Evolutionary conservation across 441 rosid genomes (phyloP).

Genomic region (Gossypium laxum): DNA sequence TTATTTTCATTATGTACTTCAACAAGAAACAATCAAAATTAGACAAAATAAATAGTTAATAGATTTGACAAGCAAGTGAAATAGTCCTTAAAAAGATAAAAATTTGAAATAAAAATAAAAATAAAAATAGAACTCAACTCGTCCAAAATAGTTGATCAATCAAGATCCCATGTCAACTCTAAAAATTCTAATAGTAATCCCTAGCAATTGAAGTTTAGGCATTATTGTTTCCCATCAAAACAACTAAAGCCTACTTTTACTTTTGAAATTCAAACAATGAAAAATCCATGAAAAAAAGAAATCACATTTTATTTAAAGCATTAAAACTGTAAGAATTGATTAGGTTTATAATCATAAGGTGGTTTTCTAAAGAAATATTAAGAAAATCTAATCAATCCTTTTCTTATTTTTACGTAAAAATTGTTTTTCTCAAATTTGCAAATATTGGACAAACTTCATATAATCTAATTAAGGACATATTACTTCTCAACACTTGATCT

Average conservation of each 20-base stretch:
- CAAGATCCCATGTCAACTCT: slow-evolving; percentile 1
- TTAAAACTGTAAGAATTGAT: not conserved
- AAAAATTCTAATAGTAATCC: not conserved
- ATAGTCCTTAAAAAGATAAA: not conserved
- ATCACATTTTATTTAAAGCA: not conserved
- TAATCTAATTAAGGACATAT: not conserved
- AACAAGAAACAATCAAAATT: not conserved
- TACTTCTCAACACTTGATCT: not conserved
- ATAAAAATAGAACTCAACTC: not conserved
- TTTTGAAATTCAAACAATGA: not conserved
- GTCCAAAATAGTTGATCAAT: not conserved
- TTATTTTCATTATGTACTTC: not conserved
- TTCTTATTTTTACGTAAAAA: not conserved
- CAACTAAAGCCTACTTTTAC: not conserved
- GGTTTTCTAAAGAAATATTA: not conserved
- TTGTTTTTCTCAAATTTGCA: not conserved
- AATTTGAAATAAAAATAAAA: not conserved
- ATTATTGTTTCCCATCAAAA: not conserved
- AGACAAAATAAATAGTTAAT: not conserved
- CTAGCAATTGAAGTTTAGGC: not conserved
- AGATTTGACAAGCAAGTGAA: not conserved
- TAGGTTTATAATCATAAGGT: not conserved
- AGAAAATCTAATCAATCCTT: not conserved
- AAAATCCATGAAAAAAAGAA: not conserved
- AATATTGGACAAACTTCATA: not conserved